Conservation (phyloP, 345 rosid species). For the Syzygium aromaticum region DNA sequence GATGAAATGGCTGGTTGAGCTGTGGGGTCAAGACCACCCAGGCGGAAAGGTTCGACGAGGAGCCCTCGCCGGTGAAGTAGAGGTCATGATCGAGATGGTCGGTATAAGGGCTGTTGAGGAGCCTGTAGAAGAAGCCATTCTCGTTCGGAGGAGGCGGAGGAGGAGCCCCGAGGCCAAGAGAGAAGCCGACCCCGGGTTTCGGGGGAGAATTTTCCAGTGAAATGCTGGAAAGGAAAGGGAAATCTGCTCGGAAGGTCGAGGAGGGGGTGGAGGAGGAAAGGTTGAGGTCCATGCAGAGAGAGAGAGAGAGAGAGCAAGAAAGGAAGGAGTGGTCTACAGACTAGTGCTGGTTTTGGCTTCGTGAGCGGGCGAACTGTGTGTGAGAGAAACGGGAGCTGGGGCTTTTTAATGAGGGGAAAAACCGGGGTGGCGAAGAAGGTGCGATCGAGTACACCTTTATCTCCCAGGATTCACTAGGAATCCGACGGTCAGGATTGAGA, state of each 20-base stretch:
- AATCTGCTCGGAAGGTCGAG: slow-evolving; percentile 22
- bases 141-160: not conserved
- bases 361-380: not conserved
- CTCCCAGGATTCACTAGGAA: not conserved
- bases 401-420: not conserved
- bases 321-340: not conserved
- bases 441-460: not conserved
- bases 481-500: not conserved
- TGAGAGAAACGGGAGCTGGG: not conserved
- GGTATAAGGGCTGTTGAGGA: not conserved
- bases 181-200: not conserved
- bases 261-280: not conserved
- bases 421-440: not conserved
- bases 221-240: slow-evolving; percentile 20
- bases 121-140: not conserved
- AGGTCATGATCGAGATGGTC: not conserved
- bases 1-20: not conserved
- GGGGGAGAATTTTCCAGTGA: slow-evolving; percentile 8
- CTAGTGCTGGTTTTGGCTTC: not conserved
- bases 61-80: not conserved
- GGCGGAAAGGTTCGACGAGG: slow-evolving; percentile 7
- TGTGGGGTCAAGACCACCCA: not conserved
- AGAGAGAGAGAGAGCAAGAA: not conserved
- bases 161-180: not conserved
- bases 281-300: slow-evolving; percentile 40